Evolutionary conservation across 352 stramenopile genomes (phyloP).

Genomic region (Pythium aristosporum): DNA sequence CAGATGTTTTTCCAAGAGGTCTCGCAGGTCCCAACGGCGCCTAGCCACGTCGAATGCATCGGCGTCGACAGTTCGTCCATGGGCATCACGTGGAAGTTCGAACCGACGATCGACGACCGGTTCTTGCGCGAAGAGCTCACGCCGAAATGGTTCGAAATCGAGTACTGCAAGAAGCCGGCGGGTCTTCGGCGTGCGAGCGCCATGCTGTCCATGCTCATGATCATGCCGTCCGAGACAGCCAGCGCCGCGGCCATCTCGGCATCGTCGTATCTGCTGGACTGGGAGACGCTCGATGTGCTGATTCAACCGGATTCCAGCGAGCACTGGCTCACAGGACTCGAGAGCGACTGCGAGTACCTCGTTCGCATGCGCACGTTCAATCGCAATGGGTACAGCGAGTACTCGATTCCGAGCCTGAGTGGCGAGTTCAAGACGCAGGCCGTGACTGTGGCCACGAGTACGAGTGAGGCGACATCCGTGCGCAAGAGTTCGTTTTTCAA

Average conservation of each 20-base stretch:
- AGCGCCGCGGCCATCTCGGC: conserved; percentile 26
- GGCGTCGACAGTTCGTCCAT: conserved; percentile 50
- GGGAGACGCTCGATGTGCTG: conserved; percentile 44
- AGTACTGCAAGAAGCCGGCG: conserved; percentile 58
- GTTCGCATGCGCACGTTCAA: conserved; percentile 59
- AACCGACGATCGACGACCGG: conserved; percentile 29
- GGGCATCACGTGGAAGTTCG: conserved; percentile 57
- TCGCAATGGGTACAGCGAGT: conserved; percentile 62
- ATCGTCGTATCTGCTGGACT: conserved; percentile 50
- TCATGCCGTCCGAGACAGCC: conserved; percentile 33
- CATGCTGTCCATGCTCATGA: conserved; percentile 54
- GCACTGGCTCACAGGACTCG: conserved; percentile 56
- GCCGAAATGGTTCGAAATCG: conserved; percentile 51
- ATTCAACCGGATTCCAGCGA: conserved; percentile 52
- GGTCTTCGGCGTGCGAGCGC: conserved; percentile 44
- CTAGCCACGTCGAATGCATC: conserved; percentile 41
- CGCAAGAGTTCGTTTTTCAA: conserved; percentile 16
- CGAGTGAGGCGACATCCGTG: not conserved
- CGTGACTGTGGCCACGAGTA: not conserved
- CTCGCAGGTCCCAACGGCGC: conserved; percentile 34
- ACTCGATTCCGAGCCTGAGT: conserved; percentile 43
- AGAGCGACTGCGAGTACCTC: conserved; percentile 58
- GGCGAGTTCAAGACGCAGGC: conserved; percentile 45
- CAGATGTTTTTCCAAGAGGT: conserved; percentile 44
- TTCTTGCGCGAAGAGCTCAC: conserved; percentile 38